Conservation (phyloP, 768 basidiomycete genomes). For the Dentipellis sp. region DNA sequence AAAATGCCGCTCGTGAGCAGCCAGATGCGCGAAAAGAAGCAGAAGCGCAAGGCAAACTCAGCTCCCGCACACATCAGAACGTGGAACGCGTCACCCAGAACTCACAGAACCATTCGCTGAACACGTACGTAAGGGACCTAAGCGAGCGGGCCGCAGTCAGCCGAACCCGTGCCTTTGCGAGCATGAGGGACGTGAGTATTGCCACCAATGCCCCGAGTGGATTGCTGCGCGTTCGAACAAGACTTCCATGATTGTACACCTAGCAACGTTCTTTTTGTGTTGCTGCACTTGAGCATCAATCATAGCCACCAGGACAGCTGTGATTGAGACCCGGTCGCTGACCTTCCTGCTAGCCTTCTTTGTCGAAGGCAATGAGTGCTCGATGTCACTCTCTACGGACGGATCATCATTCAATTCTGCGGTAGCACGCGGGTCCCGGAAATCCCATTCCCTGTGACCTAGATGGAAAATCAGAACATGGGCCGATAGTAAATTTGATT, state of each 20-base stretch:
- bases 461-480: neutral
- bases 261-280: neutral
- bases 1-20: constrained; percentile 20
- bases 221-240: constrained; percentile 22
- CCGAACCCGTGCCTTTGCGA: neutral
- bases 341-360: neutral
- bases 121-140: constrained; percentile 27
- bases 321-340: neutral
- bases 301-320: neutral
- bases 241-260: constrained; percentile 11
- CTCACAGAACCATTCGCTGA: constrained; percentile 22
- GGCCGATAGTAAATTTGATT: neutral
- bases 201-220: constrained; percentile 20
- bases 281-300: neutral
- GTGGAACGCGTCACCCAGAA: constrained; percentile 28
- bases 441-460: neutral
- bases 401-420: neutral
- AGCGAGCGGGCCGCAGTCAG: neutral
- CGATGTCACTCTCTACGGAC: neutral
- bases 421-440: neutral
- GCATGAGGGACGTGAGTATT: constrained; percentile 12
- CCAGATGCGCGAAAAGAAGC: constrained; percentile 17
- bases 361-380: neutral
- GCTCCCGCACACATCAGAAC: neutral
- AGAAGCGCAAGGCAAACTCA: neutral